phyloP scores from a whole-genome alignment of 2,329 filamentous ascomycete species.

The Fusarium anguioides region DNA sequence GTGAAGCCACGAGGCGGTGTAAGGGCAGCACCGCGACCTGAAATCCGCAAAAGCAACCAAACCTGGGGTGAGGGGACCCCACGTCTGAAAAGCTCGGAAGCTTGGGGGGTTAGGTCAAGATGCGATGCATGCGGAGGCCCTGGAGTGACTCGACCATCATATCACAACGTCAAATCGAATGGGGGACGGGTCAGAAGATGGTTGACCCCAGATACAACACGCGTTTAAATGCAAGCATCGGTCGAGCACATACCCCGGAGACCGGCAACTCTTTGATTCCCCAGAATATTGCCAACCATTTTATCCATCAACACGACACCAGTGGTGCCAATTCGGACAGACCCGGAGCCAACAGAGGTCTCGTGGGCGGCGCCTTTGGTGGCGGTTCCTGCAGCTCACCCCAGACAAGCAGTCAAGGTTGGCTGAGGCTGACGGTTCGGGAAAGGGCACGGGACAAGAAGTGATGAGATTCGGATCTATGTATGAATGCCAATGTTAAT shows the following conservation, averaged over 20 bases:
- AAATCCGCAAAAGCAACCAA: conserved; percentile 12
- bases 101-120: conserved; percentile 1
- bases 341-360: conserved; percentile 41
- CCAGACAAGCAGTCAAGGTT: conserved; percentile 13
- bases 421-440: conserved; percentile 24
- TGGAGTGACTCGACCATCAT: conserved; percentile 3
- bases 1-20: conserved; percentile 44
- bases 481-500: background rate
- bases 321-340: conserved; percentile 47
- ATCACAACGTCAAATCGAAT: conserved; percentile 18
- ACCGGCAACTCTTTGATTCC: conserved; percentile 15
- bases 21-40: conserved; percentile 20
- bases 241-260: conserved; percentile 29
- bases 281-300: conserved; percentile 5
- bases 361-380: conserved; percentile 41
- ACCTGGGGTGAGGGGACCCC: conserved; percentile 36
- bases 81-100: conserved; percentile 21
- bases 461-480: conserved; percentile 35
- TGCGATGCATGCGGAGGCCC: background rate
- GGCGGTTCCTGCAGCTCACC: conserved; percentile 45
- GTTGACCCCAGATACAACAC: conserved; percentile 29
- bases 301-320: conserved; percentile 32
- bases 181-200: conserved; percentile 28
- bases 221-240: conserved; percentile 40
- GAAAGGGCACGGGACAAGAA: conserved; percentile 19